Evolutionary conservation across 139 green algal species (phyloP), one percentile per base, ranked within the genome.

Genomic region (Tetradesmus lagerheimii): DNA sequence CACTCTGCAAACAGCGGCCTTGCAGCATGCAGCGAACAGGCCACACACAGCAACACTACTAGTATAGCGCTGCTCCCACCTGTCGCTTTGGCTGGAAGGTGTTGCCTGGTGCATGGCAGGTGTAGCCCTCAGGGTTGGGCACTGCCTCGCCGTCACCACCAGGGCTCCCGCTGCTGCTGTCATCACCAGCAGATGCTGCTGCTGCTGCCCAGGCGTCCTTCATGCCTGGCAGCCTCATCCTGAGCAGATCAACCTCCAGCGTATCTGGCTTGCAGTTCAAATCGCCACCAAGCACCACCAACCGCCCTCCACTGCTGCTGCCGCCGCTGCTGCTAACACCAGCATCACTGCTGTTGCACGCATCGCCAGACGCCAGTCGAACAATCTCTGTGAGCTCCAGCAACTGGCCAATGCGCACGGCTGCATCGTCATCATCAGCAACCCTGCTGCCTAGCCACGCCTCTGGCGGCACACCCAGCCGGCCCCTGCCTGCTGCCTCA

Each of bases 221-320:
- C 75, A 93, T 0, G 31, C 39, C 20, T 34, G 80, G 16, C 31
- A 64, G 50, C 29, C 80, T 8, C 77, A 92, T 80, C 90, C 71
- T 39, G 50, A 95, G 86, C 86, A 94, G 35, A 23, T 89, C 88
- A 31, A 92, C 16, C 80, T 95, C 93, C 35, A 95, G 64, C 0
- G 91, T 92, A 29, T 94, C 76, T 0, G 93, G 92, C 41, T 85
- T 75, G 57, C 76, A 87, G 81, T 95, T 95, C 8, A 95, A 45
- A 89, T 95, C 93, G 0, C 93, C 93, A 0, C 74, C 93, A 15
- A 95, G 74, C 57, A 95, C 66, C 8, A 87, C 35, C 4, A 87
- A 39, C 25, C 43, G 67, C 76, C 67, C 38, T 18, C 15, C 38
- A n/a, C 45, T 66, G 29, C 41, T 41, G n/a, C 45, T 18, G 39